Evolutionary conservation across 768 basidiomycete species (phyloP), one percentile per base, ranked within the genome.

Genomic region (Boletus huronensis): DNA sequence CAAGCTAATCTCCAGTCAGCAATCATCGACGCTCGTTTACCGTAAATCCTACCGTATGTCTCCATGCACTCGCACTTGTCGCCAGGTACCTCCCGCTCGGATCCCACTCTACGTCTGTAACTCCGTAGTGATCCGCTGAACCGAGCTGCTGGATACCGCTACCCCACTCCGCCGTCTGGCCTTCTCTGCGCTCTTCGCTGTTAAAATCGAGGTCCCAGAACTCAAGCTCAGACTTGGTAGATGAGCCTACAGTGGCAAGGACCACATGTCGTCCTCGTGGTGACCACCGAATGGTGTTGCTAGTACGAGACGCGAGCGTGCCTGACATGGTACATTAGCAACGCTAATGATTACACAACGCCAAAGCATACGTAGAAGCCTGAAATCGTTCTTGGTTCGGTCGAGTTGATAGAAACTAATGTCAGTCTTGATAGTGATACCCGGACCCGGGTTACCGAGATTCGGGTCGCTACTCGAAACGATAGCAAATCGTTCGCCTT

Each of bases 151-250:
- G 90, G 60, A 98, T 92, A 39, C 87, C 85, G 48, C 80, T 79
- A 41, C 90, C 94, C 84, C 91, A 93, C 45, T 96, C 95, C 3
- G 76, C 72, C 28, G 67, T 64, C 59, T 80, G 78, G 9, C 71
- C 64, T 62, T 81, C 75, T 57, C 77, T 72, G 31, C 75, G 72
- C 13, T 79, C 78, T 54, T 84, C 82, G 56, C 77, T 79, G 59
- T 82, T 87, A 70, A 97, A 95, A 75, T 99, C 97, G 41, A 98
- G 79, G 72, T 99, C 97, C 94, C 92, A 99, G 75, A 98, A 99
- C 70, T 98, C 96, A 28, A 99, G 80, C 72, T 98, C 97, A 9
- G 93, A 98, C 75, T 98, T 98, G 64, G 82, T 85, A 11, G 92
- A 88, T 9, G 92, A 95, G 26, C 96, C 97, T 53, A 98, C 90